A percentile compares a stretch with the other conserved stretches of the same genome.
phyloP scores from a whole-genome alignment of 768 basidiomycete species.

The Dioszegia crocea region DNA sequence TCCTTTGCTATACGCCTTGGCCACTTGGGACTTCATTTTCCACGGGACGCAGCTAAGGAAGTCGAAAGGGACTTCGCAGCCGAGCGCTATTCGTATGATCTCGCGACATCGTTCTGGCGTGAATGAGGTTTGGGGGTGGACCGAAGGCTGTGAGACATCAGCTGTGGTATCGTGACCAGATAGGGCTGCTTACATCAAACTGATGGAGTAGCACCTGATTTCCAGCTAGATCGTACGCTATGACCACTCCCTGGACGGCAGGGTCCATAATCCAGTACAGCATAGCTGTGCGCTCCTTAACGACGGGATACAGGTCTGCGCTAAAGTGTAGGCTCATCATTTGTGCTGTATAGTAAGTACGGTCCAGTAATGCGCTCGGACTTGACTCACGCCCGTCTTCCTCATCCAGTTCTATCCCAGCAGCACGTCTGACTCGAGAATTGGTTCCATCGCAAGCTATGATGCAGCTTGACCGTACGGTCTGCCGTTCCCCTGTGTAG shows the following conservation, averaged over 20 bases:
- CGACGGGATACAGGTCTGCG: slow-evolving; percentile 10
- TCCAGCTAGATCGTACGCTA: slow-evolving; percentile 13
- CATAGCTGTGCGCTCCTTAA: slow-evolving; percentile 10
- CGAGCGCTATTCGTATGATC: slow-evolving; percentile 10
- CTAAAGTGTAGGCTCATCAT: slow-evolving; percentile 16
- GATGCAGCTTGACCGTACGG: slow-evolving; percentile 1
- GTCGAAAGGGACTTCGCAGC: slow-evolving; percentile 8
- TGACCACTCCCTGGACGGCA: slow-evolving; percentile 7
- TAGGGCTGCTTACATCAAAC: slow-evolving; percentile 1
- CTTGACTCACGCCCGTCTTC: slow-evolving; percentile 7
- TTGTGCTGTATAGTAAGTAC: slow-evolving; percentile 1
- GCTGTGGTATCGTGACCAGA: no score
- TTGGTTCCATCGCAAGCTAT: slow-evolving; percentile 13
- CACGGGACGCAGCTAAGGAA: slow-evolving; percentile 10
- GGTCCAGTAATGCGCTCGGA: not conserved
- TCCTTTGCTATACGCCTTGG: slow-evolving; percentile 3
- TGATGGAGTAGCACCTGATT: slow-evolving; percentile 15
- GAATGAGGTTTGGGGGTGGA: slow-evolving; percentile 5
- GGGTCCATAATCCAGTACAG: slow-evolving; percentile 17
- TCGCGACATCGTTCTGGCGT: slow-evolving; percentile 7
- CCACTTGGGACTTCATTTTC: slow-evolving; percentile 10
- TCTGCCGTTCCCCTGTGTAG: slow-evolving; percentile 8
- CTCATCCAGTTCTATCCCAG: slow-evolving; percentile 8
- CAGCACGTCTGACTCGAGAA: not conserved
- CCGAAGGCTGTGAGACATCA: not conserved